phyloP scores from a whole-genome alignment of 202 grass and related monocot genomes.

The Eragrostis tef region DNA sequence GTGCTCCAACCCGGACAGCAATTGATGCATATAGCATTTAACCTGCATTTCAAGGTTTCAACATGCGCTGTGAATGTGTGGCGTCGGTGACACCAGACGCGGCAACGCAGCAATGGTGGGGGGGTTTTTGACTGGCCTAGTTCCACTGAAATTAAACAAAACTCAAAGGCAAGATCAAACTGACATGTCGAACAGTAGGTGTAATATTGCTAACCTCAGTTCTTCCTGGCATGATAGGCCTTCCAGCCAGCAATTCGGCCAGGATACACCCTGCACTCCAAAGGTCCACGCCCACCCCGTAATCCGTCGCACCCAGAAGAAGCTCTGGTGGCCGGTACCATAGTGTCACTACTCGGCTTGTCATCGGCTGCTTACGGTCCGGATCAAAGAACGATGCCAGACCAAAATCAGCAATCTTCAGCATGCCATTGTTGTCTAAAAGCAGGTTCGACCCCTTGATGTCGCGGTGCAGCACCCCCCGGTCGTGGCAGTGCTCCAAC shows the following conservation, averaged over 20 bases:
- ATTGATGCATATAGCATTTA: conserved; percentile 82
- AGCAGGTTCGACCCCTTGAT: conserved; percentile 91
- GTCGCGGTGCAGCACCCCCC: conserved; percentile 78
- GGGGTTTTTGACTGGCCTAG: neutral
- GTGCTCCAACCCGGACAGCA: conserved; percentile 73
- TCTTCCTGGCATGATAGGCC: conserved; percentile 88
- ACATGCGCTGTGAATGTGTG: neutral
- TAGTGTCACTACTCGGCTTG: conserved; percentile 82
- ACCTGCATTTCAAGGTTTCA: conserved; percentile 61
- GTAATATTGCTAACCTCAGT: conserved; percentile 66
- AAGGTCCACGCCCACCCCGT: conserved; percentile 82
- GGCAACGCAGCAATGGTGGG: neutral
- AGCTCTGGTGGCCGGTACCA: conserved; percentile 93
- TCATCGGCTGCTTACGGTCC: conserved; percentile 76
- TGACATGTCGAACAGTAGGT: neutral
- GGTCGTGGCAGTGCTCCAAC: conserved; percentile 76
- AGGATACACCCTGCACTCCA: conserved; percentile 94
- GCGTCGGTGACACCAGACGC: neutral
- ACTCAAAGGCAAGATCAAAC: neutral
- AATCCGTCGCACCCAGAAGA: conserved; percentile 78
- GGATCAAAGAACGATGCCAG: conserved; percentile 79
- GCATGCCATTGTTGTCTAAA: conserved; percentile 74
- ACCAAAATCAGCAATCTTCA: conserved; percentile 90
- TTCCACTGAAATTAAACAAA: neutral
- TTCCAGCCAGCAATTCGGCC: conserved; percentile 80